Evolutionary conservation across 768 basidiomycete species (phyloP), one percentile per base, ranked within the genome.

Genomic region (Dioszegia hungarica): DNA sequence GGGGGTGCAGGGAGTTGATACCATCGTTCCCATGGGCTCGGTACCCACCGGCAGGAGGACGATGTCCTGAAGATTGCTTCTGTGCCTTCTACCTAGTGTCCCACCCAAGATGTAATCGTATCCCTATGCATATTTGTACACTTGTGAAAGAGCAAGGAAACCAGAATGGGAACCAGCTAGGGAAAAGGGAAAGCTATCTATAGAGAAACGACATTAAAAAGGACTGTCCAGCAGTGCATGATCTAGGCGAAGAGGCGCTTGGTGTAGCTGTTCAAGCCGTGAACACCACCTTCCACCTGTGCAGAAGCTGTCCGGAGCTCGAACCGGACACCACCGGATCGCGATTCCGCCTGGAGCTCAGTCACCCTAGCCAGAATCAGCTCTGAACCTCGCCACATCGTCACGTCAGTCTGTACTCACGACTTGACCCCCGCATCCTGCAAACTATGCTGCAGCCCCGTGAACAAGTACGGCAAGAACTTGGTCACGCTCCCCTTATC

Each of bases 401-500:
- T n/a, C n/a, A n/a, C n/a, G n/a, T n/a, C n/a, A n/a, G n/a, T 14
- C 12, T 25, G 27, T n/a, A 54, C 70, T 62, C 50, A 72, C 70
- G 55, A 87, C 72, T 73, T 81, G 28, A 90, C 84, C 24, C 94
- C 94, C 54, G 92, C 81, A 64, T 99, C 94, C 79, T 99, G 94
- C 62, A 97, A 79, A 62, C 90, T 92, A 77, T 97, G 93, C 77
- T 97, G 93, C 36, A 79, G 62, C 60, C 76, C 78, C 33, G 76
- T 73, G 63, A 73, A 74, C 28, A 79, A 61, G 68, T 79, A 79
- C 1, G 93, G 94, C 49, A 98, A 72, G 77, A 98, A 98, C 50
- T 88, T 87, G 79, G 85, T 86, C 64, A 97, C 85, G 59, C 89
- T 90, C 5, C 95, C 95, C 81, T 95, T 97, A 78, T 99, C 94